These are phyloP conservation scores for Rhodotorula toruloides DNA, from an alignment of 768 basidiomycete species.

Conservation along the genomic window DNA sequence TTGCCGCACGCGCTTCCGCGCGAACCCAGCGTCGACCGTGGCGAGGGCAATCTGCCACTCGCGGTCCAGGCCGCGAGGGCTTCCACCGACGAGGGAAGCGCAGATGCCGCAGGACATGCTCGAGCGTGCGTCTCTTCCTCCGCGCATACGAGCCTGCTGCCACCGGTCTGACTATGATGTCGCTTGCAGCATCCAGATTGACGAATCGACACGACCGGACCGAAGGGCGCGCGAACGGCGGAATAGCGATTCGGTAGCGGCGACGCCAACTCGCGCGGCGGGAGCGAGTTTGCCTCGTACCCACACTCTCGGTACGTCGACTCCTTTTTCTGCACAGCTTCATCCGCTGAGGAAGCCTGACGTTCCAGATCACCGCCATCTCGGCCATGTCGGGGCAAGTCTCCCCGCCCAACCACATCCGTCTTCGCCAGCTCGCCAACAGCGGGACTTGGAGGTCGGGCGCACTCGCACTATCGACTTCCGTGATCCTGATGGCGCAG, in stretches of 20 bases:
- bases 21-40: no score
- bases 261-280: constrained; percentile 15
- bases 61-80: not conserved
- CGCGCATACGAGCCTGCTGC: no score
- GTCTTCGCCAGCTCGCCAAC: no score
- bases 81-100: not conserved
- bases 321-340: no score
- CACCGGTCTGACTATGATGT: not conserved
- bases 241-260: constrained; percentile 24
- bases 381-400: no score
- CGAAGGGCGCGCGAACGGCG: not conserved
- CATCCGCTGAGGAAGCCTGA: no score
- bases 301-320: not conserved
- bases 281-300: not conserved
- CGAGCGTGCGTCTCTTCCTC: constrained; percentile 21
- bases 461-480: no score
- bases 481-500: constrained; percentile 14
- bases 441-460: no score
- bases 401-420: no score
- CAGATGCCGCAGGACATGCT: not conserved
- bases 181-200: constrained; percentile 24
- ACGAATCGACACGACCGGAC: constrained; percentile 20
- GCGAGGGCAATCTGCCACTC: not conserved
- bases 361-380: no score
- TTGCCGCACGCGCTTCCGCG: no score